These are phyloP conservation scores for Apiospora malaysiana DNA, from an alignment of 2,329 filamentous ascomycete genomes.

Conservation along the genomic window DNA sequence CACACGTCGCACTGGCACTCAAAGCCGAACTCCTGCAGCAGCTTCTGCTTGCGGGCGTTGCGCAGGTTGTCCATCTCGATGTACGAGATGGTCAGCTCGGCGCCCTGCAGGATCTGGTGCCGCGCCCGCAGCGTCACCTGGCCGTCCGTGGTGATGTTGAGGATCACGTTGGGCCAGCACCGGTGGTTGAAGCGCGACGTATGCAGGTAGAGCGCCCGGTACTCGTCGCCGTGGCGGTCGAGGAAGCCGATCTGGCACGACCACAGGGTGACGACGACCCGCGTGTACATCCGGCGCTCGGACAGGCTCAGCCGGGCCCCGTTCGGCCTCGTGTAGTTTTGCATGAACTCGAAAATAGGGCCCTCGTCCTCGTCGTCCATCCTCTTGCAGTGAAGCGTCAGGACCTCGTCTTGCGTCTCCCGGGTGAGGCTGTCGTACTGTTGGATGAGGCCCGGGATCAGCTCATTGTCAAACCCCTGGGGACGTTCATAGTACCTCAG, in stretches of 20 bases:
- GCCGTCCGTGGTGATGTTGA: neutral
- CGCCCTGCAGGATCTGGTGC: neutral
- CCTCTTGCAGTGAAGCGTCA: neutral
- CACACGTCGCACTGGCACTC: neutral
- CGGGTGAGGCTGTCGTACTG: neutral
- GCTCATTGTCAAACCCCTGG: neutral
- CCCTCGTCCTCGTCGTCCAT: neutral
- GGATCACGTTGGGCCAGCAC: neutral
- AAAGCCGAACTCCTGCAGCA: neutral
- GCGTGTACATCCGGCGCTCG: neutral
- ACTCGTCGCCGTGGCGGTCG: neutral
- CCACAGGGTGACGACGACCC: neutral
- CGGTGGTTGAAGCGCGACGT: neutral
- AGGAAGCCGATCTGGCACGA: neutral
- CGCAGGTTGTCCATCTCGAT: neutral
- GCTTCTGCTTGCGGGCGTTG: neutral
- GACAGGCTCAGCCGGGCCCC: neutral
- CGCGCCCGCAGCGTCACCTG: neutral
- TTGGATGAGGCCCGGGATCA: neutral
- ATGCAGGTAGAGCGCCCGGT: neutral
- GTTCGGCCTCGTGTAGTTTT: neutral
- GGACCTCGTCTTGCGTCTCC: neutral
- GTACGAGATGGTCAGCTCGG: slow-evolving; percentile 9
- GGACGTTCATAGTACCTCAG: neutral
- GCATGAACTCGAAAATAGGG: neutral